Conservation (phyloP, 78 protist species). For the Dictyostelium firmibasis region DNA sequence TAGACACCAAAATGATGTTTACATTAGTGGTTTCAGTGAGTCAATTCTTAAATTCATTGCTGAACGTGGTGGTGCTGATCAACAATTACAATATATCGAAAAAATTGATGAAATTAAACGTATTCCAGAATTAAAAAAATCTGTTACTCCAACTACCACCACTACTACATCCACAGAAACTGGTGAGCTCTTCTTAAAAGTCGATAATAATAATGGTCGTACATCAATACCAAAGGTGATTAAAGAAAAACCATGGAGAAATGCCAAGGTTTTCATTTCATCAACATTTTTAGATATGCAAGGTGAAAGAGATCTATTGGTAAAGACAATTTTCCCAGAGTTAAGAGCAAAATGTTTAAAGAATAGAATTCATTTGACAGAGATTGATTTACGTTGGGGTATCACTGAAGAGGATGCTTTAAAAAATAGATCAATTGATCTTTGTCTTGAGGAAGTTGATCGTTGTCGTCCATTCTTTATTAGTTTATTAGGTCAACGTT, state of each 20-base stretch:
- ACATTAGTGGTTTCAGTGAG: conserved; percentile 88
- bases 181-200: no score
- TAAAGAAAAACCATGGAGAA: conserved; percentile 54
- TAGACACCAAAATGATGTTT: conserved; percentile 81
- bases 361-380: conserved; percentile 62
- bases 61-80: conserved; percentile 83
- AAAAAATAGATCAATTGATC: conserved; percentile 4
- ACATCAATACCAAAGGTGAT: not conserved
- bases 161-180: not conserved
- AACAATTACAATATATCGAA: conserved; percentile 82
- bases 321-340: conserved; percentile 82
- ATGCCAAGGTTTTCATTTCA: conserved; percentile 52
- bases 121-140: not conserved
- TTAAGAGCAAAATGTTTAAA: conserved; percentile 56
- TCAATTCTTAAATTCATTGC: conserved; percentile 88
- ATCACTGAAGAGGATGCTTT: conserved; percentile 75
- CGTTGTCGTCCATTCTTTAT: conserved; percentile 90
- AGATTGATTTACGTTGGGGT: conserved; percentile 94
- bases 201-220: no score
- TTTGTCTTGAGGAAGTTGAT: conserved; percentile 86
- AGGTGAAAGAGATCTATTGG: conserved; percentile 86
- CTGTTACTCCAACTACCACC: not conserved
- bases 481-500: conserved; percentile 87
- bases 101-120: conserved; percentile 62
- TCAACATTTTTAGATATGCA: conserved; percentile 89